These are phyloP conservation scores for Aspergillus haitiensis DNA, from an alignment of 495 filamentous ascomycete species.

Conservation along the genomic window DNA sequence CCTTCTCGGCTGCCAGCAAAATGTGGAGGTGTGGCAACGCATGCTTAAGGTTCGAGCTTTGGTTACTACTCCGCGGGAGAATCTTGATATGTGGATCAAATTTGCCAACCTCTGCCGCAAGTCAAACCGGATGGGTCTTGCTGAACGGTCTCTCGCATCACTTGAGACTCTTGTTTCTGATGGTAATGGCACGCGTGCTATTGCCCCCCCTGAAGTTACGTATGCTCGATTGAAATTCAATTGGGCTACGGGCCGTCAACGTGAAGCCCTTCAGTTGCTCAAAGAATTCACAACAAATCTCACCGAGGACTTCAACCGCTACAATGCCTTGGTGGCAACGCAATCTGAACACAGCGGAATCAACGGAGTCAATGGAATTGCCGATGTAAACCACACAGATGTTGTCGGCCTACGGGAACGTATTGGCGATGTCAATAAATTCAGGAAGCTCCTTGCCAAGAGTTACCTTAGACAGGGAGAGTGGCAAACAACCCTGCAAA, in stretches of 20 bases:
- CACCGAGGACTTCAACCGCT: slow-evolving; percentile 68
- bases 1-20: slow-evolving; percentile 91
- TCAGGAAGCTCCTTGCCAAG: slow-evolving; percentile 79
- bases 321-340: slow-evolving; percentile 54
- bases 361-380: slow-evolving; percentile 63
- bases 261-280: slow-evolving; percentile 72
- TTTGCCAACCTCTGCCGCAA: slow-evolving; percentile 97
- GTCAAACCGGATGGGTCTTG: slow-evolving; percentile 89
- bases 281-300: slow-evolving; percentile 78
- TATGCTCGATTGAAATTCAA: slow-evolving; percentile 94
- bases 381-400: slow-evolving; percentile 47
- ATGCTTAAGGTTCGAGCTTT: slow-evolving; percentile 94
- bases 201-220: slow-evolving; percentile 71
- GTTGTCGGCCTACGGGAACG: slow-evolving; percentile 40
- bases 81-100: slow-evolving; percentile 99
- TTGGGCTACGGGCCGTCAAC: slow-evolving; percentile 75
- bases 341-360: slow-evolving; percentile 43
- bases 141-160: slow-evolving; percentile 88
- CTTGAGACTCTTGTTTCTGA: slow-evolving; percentile 65
- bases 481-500: slow-evolving; percentile 82
- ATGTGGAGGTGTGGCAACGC: slow-evolving; percentile 96
- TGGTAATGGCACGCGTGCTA: slow-evolving; percentile 49
- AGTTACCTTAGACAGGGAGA: slow-evolving; percentile 94
- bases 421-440: slow-evolving; percentile 45
- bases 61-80: slow-evolving; percentile 85